A percentile compares a stretch with the other conserved stretches of the same genome.
Evolutionary conservation across 257 asterid species (phyloP).

Genomic region (Solanum piurae): DNA sequence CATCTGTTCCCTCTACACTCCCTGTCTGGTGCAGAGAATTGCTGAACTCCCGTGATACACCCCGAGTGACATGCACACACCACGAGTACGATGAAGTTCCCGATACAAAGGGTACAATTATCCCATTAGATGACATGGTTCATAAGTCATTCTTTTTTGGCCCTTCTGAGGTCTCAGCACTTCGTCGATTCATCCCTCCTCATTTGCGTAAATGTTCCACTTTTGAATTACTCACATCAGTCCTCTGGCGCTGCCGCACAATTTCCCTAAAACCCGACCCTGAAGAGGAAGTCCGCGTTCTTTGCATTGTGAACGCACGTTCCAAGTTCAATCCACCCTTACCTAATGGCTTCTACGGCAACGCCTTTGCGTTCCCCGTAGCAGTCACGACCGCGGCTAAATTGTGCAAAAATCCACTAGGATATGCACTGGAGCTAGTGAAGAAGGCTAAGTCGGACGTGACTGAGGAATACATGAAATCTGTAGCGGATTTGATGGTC

Average conservation of each 20-base stretch:
- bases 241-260: constrained; percentile 23
- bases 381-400: constrained; percentile 20
- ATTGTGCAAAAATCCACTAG: constrained; percentile 14
- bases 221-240: constrained; percentile 24
- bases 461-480: constrained; percentile 22
- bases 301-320: constrained; percentile 15
- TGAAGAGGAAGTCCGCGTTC: constrained; percentile 18
- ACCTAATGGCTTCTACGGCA: constrained; percentile 27
- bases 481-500: constrained; percentile 27
- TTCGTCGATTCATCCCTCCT: constrained; percentile 29
- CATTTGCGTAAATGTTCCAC: constrained; percentile 19
- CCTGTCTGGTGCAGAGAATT: constrained; percentile 59
- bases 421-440: constrained; percentile 20
- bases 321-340: constrained; percentile 4
- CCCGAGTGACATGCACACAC: constrained; percentile 23
- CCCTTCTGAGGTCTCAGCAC: constrained; percentile 28
- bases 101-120: constrained; percentile 28
- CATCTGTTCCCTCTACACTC: constrained; percentile 17
- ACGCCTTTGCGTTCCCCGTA: constrained; percentile 22
- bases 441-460: constrained; percentile 12
- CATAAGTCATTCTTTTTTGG: constrained; percentile 47
- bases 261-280: constrained; percentile 14
- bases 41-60: constrained; percentile 39
- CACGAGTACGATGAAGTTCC: constrained; percentile 42
- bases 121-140: constrained; percentile 35